Conservation (phyloP, 1,284 basidiomycete species). For the Termitomyces sp. region DNA sequence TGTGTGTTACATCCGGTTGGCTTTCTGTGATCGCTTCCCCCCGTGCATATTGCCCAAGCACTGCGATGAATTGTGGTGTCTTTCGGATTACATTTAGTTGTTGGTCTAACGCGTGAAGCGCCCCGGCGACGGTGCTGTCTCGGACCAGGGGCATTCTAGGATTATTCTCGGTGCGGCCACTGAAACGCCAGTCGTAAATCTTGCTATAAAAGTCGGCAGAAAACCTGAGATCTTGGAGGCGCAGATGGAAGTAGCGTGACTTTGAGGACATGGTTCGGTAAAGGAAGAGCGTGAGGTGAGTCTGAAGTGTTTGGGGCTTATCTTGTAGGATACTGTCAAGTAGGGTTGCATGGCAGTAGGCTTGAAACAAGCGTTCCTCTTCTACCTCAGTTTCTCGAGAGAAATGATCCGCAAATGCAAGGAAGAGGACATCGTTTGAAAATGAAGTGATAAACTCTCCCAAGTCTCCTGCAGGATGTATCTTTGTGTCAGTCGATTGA, state of each 20-base stretch:
- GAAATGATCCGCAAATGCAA: constrained; percentile 74
- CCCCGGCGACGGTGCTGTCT: constrained; percentile 61
- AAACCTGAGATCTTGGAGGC: constrained; percentile 66
- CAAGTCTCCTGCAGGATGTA: constrained; percentile 66
- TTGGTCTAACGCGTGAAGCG: constrained; percentile 54
- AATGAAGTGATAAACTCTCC: constrained; percentile 82
- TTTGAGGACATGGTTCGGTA: constrained; percentile 55
- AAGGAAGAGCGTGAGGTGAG: constrained; percentile 69
- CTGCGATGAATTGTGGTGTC: constrained; percentile 37
- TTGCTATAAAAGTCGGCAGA: constrained; percentile 69
- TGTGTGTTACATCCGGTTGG: constrained; percentile 22
- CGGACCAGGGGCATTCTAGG: constrained; percentile 60
- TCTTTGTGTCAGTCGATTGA: constrained; percentile 59
- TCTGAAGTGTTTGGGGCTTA: constrained; percentile 73
- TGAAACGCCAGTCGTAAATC: constrained; percentile 66
- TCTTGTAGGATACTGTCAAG: constrained; percentile 88
- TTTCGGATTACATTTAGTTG: constrained; percentile 43
- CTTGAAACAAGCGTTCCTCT: constrained; percentile 59
- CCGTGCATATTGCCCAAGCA: constrained; percentile 49
- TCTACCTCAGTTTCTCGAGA: constrained; percentile 54
- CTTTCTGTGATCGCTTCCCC: constrained; percentile 34
- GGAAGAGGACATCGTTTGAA: constrained; percentile 70
- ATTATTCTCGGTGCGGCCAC: constrained; percentile 59
- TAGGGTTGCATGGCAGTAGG: constrained; percentile 73
- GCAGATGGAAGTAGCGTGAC: constrained; percentile 57